Percentiles rank a stretch among this genome's conserved stretches.
These are phyloP conservation scores for Venturia carpophila DNA, from an alignment of 2,329 filamentous ascomycete genomes.

Conservation along the genomic window DNA sequence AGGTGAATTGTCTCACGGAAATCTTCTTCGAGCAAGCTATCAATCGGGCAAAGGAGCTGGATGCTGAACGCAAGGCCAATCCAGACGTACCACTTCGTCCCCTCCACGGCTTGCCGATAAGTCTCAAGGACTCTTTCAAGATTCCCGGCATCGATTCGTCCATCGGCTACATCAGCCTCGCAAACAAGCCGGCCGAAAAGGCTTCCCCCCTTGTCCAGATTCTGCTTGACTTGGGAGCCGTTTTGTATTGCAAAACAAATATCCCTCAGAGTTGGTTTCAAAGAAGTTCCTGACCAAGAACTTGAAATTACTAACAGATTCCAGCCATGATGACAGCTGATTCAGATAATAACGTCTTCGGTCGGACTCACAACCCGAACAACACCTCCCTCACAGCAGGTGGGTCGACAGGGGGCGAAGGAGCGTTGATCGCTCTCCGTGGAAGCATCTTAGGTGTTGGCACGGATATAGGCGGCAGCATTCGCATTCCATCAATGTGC, in stretches of 20 bases:
- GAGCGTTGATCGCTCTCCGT: conserved; percentile 51
- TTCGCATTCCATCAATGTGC: conserved; percentile 50
- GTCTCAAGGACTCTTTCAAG: conserved; percentile 51
- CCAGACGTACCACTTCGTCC: conserved; percentile 40
- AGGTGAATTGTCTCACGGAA: no score
- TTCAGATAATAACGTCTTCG: conserved; percentile 57
- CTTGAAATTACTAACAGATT: no score
- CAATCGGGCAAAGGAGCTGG: conserved; percentile 31
- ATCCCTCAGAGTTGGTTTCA: conserved; percentile 36
- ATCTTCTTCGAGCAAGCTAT: conserved; percentile 35
- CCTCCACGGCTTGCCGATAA: conserved; percentile 49
- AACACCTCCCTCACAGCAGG: conserved; percentile 52
- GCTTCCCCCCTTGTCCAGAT: conserved; percentile 32
- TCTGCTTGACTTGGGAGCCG: conserved; percentile 36
- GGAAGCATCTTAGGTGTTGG: conserved; percentile 56
- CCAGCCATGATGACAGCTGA: conserved; percentile 44
- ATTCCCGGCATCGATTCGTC: conserved; percentile 51
- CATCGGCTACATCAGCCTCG: conserved; percentile 52
- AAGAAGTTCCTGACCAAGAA: no score
- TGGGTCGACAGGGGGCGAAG: conserved; percentile 60
- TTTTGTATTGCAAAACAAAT: conserved; percentile 48
- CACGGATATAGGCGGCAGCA: conserved; percentile 54
- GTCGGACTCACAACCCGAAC: conserved; percentile 53
- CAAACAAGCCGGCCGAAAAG: conserved; percentile 35
- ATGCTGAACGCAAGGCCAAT: conserved; percentile 30